Conservation (phyloP, 345 rosid genomes). For the Bretschneidera sinensis region DNA sequence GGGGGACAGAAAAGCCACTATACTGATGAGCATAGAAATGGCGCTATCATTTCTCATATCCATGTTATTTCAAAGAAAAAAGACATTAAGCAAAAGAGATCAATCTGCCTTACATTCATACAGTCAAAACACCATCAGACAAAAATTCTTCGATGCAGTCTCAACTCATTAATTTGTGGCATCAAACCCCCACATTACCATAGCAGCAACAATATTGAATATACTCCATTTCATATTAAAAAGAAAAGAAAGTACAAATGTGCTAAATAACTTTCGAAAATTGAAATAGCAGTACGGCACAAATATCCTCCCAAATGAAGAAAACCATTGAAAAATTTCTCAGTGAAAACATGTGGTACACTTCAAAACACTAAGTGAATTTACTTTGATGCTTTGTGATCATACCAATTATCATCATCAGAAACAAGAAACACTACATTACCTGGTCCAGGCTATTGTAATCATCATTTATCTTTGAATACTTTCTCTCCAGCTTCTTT, state of each 20-base stretch:
- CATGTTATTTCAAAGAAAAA: no score
- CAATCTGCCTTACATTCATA: no score
- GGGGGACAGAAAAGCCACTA: not conserved
- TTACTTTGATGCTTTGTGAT: not conserved
- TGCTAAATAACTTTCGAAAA: not conserved
- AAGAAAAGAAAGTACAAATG: not conserved
- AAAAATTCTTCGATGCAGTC: no score
- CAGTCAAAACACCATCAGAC: no score
- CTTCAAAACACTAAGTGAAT: not conserved
- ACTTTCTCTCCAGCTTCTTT: conserved; percentile 57
- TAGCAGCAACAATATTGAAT: no score
- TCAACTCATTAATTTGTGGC: no score
- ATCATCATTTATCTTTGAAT: conserved; percentile 60
- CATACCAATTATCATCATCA: not conserved
- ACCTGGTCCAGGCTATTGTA: conserved; percentile 65
- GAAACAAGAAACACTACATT: conserved; percentile 7
- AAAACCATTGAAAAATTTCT: not conserved
- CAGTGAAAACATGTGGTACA: not conserved
- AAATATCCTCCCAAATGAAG: not conserved
- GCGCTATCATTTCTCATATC: no score
- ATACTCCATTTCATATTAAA: no score
- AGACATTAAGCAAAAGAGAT: no score
- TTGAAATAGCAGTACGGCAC: not conserved
- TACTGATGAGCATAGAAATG: no score
- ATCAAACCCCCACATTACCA: no score